A percentile compares a stretch with the other conserved stretches of the same genome.
phyloP scores from a whole-genome alignment of 371 early-diverging fungal genomes.

The Encephalitozoon cuniculi region DNA sequence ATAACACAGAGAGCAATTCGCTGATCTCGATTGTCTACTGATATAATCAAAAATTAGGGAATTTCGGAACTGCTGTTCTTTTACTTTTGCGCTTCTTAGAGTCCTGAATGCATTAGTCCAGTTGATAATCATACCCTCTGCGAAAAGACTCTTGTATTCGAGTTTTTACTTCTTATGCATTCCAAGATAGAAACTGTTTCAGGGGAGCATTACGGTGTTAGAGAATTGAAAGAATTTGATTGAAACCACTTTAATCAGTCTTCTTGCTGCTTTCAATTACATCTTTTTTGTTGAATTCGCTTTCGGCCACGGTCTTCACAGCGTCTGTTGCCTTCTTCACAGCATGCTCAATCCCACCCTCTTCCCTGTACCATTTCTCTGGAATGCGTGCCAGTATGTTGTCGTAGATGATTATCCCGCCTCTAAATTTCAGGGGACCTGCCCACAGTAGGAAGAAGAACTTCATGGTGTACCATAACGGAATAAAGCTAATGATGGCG shows the following conservation, averaged over 20 bases:
- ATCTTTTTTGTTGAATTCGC: conserved; percentile 14
- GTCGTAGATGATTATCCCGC: conserved; percentile 35
- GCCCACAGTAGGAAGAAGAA: conserved; percentile 48
- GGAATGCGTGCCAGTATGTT: conserved; percentile 32
- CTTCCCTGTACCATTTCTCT: conserved; percentile 22
- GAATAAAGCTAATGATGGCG: conserved; percentile 32
- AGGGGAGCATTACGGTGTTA: neutral
- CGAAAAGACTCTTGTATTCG: neutral
- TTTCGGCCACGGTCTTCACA: conserved; percentile 34
- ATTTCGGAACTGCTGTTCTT: neutral
- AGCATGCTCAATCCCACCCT: conserved; percentile 32
- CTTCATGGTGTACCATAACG: conserved; percentile 54
- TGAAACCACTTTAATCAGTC: neutral
- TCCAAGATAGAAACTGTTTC: neutral
- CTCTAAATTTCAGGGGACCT: conserved; percentile 41
- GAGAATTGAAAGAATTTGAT: neutral
- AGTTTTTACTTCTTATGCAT: neutral
- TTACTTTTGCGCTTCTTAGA: neutral
- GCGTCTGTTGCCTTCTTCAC: conserved; percentile 33
- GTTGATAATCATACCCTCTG: neutral
- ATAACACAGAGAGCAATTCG: neutral
- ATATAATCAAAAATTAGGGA: neutral
- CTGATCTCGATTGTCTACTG: neutral
- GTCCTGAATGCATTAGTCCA: conserved; percentile 1
- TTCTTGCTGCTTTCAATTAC: neutral